These are phyloP conservation scores for Colletotrichum tamarilloi DNA, from an alignment of 2,329 filamentous ascomycete genomes.

Conservation along the genomic window DNA sequence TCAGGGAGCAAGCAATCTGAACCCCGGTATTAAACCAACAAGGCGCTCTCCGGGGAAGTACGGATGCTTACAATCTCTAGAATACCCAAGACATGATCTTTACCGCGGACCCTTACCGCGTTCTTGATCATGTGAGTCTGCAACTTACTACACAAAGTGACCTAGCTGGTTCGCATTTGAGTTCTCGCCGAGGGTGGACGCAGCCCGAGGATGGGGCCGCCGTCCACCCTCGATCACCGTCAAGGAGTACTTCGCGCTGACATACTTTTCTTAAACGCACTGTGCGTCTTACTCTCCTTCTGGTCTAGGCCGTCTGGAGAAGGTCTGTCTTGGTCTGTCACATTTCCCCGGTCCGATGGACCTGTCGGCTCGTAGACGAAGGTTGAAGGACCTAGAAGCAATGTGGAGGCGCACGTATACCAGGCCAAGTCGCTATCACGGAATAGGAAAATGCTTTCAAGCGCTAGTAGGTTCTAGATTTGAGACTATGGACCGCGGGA, in stretches of 20 bases:
- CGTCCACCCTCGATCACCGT: no score
- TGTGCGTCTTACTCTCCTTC: not conserved
- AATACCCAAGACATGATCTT: not conserved
- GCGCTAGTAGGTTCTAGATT: not conserved
- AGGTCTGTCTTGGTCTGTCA: not conserved
- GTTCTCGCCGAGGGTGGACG: not conserved
- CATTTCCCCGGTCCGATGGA: not conserved
- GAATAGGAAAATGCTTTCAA: not conserved
- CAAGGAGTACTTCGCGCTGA: not conserved
- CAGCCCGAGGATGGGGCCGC: not conserved
- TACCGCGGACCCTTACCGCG: not conserved
- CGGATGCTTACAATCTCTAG: not conserved
- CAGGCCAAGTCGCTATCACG: not conserved
- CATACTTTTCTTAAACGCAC: not conserved
- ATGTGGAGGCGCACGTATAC: not conserved
- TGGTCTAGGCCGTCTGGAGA: not conserved
- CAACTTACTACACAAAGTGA: not conserved
- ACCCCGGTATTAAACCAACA: not conserved
- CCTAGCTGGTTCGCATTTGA: not conserved
- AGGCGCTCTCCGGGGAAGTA: not conserved
- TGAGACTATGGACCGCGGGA: not conserved
- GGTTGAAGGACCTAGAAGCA: not conserved
- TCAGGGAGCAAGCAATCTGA: not conserved
- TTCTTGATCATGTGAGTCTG: not conserved
- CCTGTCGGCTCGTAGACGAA: not conserved